These are phyloP conservation scores for Fusarium armeniacum DNA, from an alignment of 2,329 filamentous ascomycete genomes.

Conservation along the genomic window DNA sequence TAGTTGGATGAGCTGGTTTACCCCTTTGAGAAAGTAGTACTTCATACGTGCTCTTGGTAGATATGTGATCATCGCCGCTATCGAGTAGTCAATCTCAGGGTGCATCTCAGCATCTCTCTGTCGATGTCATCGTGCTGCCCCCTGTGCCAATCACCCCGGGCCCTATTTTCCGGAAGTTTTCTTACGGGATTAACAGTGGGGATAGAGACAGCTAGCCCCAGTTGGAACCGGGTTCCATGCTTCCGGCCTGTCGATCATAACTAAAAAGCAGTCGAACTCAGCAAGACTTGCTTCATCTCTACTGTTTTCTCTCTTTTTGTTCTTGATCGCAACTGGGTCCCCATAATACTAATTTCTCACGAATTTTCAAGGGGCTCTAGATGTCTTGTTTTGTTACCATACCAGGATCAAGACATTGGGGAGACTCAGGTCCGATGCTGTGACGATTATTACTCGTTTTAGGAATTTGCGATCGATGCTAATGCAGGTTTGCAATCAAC, in stretches of 20 bases:
- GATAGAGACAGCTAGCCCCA: neutral
- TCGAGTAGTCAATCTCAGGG: constrained; percentile 7
- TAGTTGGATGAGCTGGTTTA: neutral
- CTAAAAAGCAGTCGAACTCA: constrained; percentile 8
- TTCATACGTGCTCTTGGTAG: neutral
- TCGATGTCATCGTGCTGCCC: constrained; percentile 3
- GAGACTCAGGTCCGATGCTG: neutral
- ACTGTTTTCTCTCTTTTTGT: neutral
- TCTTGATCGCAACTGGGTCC: constrained; percentile 8
- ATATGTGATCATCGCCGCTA: neutral
- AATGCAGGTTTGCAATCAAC: neutral
- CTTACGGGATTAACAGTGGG: neutral
- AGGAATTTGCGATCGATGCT: neutral
- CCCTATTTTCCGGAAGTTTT: neutral
- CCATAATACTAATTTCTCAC: neutral
- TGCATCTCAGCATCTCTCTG: neutral
- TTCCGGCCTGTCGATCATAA: constrained; percentile 6
- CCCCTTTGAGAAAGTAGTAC: neutral
- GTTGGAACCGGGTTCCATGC: neutral
- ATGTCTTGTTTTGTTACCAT: neutral
- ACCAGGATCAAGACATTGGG: neutral
- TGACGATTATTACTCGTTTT: constrained; percentile 7
- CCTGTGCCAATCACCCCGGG: constrained; percentile 4
- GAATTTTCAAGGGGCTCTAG: neutral
- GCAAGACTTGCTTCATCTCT: neutral